phyloP scores from a whole-genome alignment of 2,329 filamentous ascomycete genomes.

The Apiospora kogelbergensis region DNA sequence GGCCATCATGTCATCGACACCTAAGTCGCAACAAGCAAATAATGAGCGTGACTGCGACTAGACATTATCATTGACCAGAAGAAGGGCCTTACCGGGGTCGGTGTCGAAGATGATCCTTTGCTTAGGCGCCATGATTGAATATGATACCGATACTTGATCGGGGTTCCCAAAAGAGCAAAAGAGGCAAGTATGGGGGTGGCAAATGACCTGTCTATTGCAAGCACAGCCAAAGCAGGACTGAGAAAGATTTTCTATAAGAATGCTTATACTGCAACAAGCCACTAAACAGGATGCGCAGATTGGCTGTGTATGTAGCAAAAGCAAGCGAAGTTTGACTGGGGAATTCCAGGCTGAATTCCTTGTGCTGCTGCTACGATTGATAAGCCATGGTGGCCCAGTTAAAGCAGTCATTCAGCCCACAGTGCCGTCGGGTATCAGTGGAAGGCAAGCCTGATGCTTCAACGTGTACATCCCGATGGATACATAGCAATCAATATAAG shows the following conservation, averaged over 20 bases:
- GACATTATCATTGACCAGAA: not conserved
- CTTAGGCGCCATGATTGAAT: slow-evolving; percentile 58
- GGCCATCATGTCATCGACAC: slow-evolving; percentile 89
- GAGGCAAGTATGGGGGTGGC: slow-evolving; percentile 6
- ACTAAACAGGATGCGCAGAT: not conserved
- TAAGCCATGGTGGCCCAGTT: not conserved
- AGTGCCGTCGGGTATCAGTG: not conserved
- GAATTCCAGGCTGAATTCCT: not conserved
- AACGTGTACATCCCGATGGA: too few relatives aligned
- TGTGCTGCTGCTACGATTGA: not conserved
- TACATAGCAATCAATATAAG: not conserved
- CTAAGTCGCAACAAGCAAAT: slow-evolving; percentile 47
- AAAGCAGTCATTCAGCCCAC: not conserved
- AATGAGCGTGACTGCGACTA: slow-evolving; percentile 14
- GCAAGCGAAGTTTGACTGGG: not conserved
- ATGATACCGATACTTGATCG: slow-evolving; percentile 11
- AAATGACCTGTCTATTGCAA: not conserved
- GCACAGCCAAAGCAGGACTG: not conserved
- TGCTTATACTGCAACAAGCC: not conserved
- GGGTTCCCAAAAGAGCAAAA: slow-evolving; percentile 14
- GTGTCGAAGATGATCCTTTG: slow-evolving; percentile 93
- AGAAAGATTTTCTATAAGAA: not conserved
- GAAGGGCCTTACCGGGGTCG: slow-evolving; percentile 68
- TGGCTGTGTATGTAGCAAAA: too few relatives aligned
- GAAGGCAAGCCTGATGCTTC: not conserved